phyloP scores from a whole-genome alignment of 345 rosid genomes.

The Triadica sebifera region DNA sequence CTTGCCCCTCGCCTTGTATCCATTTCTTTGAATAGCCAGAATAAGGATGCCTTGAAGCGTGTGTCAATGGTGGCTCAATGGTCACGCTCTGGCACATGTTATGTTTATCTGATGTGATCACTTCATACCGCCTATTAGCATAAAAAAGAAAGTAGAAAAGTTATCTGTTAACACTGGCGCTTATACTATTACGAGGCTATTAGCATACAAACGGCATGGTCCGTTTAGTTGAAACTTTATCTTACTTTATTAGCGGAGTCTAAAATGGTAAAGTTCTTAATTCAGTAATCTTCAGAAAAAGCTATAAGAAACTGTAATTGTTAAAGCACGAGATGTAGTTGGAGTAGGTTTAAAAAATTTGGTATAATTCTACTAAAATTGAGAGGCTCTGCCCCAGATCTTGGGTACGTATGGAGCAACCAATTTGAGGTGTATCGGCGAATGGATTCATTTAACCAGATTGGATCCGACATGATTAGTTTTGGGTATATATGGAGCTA shows the following conservation, averaged over 20 bases:
- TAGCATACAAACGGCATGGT: neutral
- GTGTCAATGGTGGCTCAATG: slow-evolving; percentile 10
- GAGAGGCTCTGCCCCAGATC: neutral
- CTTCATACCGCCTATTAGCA: slow-evolving; percentile 1
- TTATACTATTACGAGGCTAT: neutral
- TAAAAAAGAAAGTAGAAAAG: neutral
- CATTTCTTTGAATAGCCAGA: slow-evolving; percentile 3
- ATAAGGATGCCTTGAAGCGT: neutral
- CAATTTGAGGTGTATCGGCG: neutral
- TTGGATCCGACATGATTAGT: neutral
- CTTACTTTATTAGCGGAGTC: neutral
- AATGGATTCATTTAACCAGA: neutral
- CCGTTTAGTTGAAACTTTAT: neutral
- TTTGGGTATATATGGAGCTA: too few species aligned
- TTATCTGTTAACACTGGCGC: neutral
- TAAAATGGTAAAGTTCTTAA: neutral
- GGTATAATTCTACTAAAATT: neutral
- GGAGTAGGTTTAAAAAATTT: neutral
- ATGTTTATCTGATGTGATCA: neutral
- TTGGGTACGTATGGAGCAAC: neutral
- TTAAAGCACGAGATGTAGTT: neutral
- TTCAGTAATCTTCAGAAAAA: neutral
- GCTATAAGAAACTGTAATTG: neutral
- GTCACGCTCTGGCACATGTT: slow-evolving; percentile 6
- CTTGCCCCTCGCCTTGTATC: slow-evolving; percentile 3